Conservation (phyloP, 768 basidiomycete species). For the Calocybe gangraenosa region DNA sequence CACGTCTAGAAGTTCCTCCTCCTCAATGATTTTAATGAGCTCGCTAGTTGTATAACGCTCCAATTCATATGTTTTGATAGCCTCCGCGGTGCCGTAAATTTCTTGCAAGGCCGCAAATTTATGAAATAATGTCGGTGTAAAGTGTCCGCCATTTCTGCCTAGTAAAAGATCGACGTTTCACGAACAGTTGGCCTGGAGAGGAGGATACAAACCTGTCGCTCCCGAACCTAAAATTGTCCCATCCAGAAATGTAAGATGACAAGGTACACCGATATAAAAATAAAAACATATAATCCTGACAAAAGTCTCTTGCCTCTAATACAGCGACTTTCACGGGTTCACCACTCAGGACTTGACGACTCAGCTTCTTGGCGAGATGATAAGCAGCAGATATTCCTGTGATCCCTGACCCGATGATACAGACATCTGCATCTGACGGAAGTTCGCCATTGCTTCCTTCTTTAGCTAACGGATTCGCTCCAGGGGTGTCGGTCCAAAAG, state of each 20-base stretch:
- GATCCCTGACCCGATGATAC: constrained; percentile 77
- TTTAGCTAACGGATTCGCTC: constrained; percentile 61
- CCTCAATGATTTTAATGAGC: constrained; percentile 46
- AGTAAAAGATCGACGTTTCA: background rate
- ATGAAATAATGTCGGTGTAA: constrained; percentile 47
- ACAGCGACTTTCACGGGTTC: constrained; percentile 49
- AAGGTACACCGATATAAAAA: background rate
- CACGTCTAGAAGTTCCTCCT: constrained; percentile 40
- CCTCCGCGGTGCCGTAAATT: constrained; percentile 49
- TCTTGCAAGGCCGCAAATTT: constrained; percentile 36
- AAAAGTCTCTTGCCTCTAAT: constrained; percentile 83
- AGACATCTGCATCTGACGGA: constrained; percentile 62
- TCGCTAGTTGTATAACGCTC: constrained; percentile 52
- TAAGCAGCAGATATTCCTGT: constrained; percentile 75
- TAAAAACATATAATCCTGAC: constrained; percentile 42
- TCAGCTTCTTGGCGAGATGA: constrained; percentile 47
- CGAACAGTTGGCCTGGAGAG: background rate
- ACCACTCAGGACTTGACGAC: constrained; percentile 9
- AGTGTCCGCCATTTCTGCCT: constrained; percentile 81
- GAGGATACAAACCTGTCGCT: constrained; percentile 57
- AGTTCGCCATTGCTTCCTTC: constrained; percentile 62
- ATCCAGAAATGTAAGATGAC: no score
- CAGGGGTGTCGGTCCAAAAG: constrained; percentile 64
- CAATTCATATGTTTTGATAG: constrained; percentile 46
- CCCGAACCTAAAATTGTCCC: constrained; percentile 50